Conservation (phyloP, 768 basidiomycete genomes). For the Suillus weaverae region DNA sequence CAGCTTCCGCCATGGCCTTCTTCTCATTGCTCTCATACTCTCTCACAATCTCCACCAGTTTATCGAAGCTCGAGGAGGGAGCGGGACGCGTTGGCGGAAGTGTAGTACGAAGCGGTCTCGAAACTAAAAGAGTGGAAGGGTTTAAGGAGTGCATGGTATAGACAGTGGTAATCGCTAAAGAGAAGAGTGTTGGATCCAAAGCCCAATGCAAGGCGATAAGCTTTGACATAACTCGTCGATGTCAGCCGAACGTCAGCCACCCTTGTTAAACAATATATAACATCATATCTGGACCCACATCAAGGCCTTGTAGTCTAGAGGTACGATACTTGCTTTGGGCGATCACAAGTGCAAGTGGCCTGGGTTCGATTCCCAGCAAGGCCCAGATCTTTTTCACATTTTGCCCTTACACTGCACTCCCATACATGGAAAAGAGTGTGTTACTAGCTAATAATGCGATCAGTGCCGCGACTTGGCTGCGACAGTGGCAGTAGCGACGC, state of each 20-base stretch:
- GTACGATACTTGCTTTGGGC: slow-evolving; percentile 38
- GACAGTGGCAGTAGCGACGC: no score
- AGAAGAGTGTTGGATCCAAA: not conserved
- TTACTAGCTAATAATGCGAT: no score
- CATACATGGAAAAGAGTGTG: no score
- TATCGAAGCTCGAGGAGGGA: not conserved
- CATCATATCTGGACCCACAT: not conserved
- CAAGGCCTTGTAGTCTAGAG: slow-evolving; percentile 36
- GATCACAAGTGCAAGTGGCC: slow-evolving; percentile 34
- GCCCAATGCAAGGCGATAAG: not conserved
- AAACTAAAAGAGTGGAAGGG: not conserved
- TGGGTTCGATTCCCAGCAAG: slow-evolving; percentile 43
- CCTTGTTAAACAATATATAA: not conserved
- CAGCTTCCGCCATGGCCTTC: not conserved
- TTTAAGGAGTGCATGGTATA: slow-evolving; percentile 1
- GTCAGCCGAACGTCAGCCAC: not conserved
- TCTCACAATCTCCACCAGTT: not conserved
- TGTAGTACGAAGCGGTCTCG: not conserved
- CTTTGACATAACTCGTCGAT: not conserved
- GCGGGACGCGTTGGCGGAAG: not conserved
- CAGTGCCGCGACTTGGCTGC: no score
- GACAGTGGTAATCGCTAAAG: not conserved
- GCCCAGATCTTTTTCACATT: slow-evolving; percentile 20
- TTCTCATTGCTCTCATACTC: not conserved
- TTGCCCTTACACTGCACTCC: no score